These are phyloP conservation scores for Aspergillus caelatus DNA, from an alignment of 2,329 filamentous ascomycete genomes.

Conservation along the genomic window DNA sequence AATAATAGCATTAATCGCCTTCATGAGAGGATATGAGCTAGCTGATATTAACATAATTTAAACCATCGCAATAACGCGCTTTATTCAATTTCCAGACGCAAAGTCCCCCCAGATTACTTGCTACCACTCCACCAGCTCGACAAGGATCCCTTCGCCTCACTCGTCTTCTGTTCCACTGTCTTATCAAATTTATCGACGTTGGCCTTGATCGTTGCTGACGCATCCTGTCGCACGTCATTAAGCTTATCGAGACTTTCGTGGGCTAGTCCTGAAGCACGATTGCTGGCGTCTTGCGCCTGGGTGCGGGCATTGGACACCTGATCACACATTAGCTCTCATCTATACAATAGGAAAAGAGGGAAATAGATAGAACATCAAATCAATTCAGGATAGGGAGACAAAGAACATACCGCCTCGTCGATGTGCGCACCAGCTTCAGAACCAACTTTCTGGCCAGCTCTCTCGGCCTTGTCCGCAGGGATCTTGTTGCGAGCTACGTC, in stretches of 20 bases:
- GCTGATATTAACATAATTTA: slow-evolving; percentile 3
- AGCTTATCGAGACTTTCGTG: slow-evolving; percentile 61
- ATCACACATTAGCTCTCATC: background rate
- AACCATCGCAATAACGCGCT: background rate
- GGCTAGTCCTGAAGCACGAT: slow-evolving; percentile 62
- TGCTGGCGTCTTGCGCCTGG: slow-evolving; percentile 56
- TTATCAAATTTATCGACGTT: slow-evolving; percentile 77
- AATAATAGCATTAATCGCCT: background rate
- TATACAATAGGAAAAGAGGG: background rate
- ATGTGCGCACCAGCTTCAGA: slow-evolving; percentile 66
- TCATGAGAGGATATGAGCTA: background rate
- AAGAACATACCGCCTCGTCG: slow-evolving; percentile 66
- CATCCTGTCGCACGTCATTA: slow-evolving; percentile 68
- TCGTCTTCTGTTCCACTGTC: slow-evolving; percentile 75
- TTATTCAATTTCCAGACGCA: background rate
- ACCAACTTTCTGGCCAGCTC: slow-evolving; percentile 64
- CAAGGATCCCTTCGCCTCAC: slow-evolving; percentile 81
- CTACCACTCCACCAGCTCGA: slow-evolving; percentile 77
- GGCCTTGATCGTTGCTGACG: slow-evolving; percentile 49
- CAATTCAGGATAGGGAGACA: background rate
- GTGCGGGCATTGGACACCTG: slow-evolving; percentile 65
- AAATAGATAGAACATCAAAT: background rate
- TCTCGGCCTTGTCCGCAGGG: slow-evolving; percentile 67
- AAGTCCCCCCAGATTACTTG: slow-evolving; percentile 12
- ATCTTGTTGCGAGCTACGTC: slow-evolving; percentile 68